Evolutionary conservation across 495 filamentous ascomycete species (phyloP), one percentile per base, ranked within the genome.

Genomic region (Bacidia gigantensis): DNA sequence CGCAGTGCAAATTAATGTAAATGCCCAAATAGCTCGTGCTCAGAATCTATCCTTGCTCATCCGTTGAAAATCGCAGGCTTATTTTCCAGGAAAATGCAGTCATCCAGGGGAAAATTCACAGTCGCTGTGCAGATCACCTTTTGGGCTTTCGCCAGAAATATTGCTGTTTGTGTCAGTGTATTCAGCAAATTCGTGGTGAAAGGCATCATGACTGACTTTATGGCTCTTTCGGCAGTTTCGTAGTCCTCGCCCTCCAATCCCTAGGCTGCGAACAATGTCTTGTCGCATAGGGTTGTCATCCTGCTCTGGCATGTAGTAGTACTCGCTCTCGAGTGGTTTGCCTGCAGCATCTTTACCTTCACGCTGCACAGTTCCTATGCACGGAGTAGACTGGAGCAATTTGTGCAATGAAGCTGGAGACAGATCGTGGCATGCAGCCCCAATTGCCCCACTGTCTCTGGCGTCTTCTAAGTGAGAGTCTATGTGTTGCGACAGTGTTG

Each of bases 301-400:
- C 62, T 79, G 74, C 64, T 98, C 92, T 2, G 90, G 84, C n/a
- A 96, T 76, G 63, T 98, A 98, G 64, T 96, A 97, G 61, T 89
- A 98, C 67, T 98, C 89, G 68, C 81, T 89, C 72, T 98, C 90
- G 10, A 98, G 77, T 5, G 81, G 73, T 71, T 95, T 89, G 55
- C 92, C 92, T 0, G 92, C 92, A 14, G 92, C 92, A 69, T 98
- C 92, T 64, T 96, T 98, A 62, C 92, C 92, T 62, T 88, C 83
- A 32, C 92, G 81, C 45, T 78, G 74, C 58, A 98, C 93, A 60
- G 90, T 80, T 26, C 92, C 92, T 46, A 96, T 78, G 59, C 85
- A 93, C 21, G 77, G 67, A 22, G 83, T 84, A 14, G 67, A 65
- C 59, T 86, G 81, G 38, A 97, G 77, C 50, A 95, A 71, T 32